Evolutionary conservation across 805 yeast species (phyloP).

Genomic region (Hermanozyma aechmeae): DNA sequence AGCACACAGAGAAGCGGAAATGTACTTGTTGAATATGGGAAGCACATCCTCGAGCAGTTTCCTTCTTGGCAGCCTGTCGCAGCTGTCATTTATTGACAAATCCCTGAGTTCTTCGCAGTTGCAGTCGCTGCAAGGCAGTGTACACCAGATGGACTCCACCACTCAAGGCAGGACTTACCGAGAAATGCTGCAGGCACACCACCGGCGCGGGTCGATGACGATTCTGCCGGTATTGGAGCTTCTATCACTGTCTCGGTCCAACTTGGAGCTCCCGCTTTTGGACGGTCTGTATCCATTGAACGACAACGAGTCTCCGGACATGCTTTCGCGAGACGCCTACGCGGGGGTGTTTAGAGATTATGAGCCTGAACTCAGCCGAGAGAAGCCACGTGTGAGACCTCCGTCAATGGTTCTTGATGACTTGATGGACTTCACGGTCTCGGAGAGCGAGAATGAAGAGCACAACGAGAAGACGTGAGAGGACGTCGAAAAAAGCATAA

Average conservation of each 20-base stretch:
- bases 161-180: constrained; percentile 22
- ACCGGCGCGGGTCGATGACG: constrained; percentile 35
- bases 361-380: constrained; percentile 1
- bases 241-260: constrained; percentile 3
- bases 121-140: constrained; percentile 6
- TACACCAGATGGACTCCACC: constrained; percentile 5
- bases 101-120: constrained; percentile 5
- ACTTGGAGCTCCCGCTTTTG: constrained; percentile 5
- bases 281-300: too few relatives aligned
- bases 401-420: constrained; percentile 43
- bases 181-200: constrained; percentile 9
- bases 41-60: constrained; percentile 4
- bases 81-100: constrained; percentile 16
- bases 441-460: too few relatives aligned
- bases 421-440: constrained; percentile 18
- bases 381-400: constrained; percentile 31
- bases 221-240: constrained; percentile 43
- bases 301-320: not conserved
- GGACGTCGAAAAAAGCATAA: too few relatives aligned
- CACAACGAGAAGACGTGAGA: too few relatives aligned
- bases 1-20: constrained; percentile 25
- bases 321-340: not conserved
- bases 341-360: not conserved
- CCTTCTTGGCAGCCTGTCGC: constrained; percentile 8
- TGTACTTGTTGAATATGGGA: constrained; percentile 11